Conservation (phyloP, 257 asterid species). For the Fraxinus cuspidata region DNA sequence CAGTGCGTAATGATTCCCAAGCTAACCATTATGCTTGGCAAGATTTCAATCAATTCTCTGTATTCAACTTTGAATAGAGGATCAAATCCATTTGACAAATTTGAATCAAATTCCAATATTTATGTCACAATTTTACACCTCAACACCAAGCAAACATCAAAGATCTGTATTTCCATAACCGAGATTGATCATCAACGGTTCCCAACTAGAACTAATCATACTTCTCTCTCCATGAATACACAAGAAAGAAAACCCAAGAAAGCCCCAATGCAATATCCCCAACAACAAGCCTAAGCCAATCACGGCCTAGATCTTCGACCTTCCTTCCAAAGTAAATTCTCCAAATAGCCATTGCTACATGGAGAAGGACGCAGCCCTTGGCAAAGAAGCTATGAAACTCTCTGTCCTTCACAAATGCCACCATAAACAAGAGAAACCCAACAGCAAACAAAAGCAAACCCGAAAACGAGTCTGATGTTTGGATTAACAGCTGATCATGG, state of each 20-base stretch:
- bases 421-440: constrained; percentile 87
- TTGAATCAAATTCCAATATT: constrained; percentile 3
- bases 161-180: not conserved
- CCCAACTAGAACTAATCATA: constrained; percentile 50
- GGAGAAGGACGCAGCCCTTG: constrained; percentile 78
- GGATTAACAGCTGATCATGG: constrained; percentile 83
- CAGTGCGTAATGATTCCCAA: constrained; percentile 11
- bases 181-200: not conserved
- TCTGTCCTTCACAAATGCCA: constrained; percentile 84
- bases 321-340: constrained; percentile 81
- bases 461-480: constrained; percentile 86
- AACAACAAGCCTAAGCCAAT: constrained; percentile 79
- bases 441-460: constrained; percentile 76
- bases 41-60: not conserved
- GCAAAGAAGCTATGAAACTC: constrained; percentile 83
- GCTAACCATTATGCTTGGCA: constrained; percentile 1
- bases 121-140: not conserved
- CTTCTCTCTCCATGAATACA: constrained; percentile 90
- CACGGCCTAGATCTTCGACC: constrained; percentile 80
- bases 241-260: constrained; percentile 85
- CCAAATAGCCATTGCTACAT: constrained; percentile 85
- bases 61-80: constrained; percentile 11
- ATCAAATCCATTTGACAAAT: constrained; percentile 7
- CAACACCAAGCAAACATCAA: constrained; percentile 9
- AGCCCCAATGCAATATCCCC: constrained; percentile 74